A percentile compares a stretch with the other conserved stretches of the same genome.
phyloP scores from a whole-genome alignment of 2,329 filamentous ascomycete genomes.

The Diaporthe vexans region DNA sequence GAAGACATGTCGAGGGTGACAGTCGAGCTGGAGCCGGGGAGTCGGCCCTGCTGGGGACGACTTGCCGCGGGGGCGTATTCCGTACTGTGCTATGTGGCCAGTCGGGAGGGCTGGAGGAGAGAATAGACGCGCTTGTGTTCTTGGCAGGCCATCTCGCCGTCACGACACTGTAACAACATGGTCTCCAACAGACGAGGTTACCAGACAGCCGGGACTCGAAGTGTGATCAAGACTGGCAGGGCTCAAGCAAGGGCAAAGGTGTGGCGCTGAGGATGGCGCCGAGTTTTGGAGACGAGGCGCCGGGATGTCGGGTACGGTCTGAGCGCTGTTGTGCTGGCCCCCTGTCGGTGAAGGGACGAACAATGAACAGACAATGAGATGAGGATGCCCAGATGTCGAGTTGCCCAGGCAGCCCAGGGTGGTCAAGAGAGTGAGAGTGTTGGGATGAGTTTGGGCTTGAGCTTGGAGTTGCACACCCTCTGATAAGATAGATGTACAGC shows the following conservation, averaged over 20 bases:
- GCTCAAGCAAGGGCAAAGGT: background rate
- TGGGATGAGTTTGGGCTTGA: background rate
- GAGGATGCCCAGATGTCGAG: background rate
- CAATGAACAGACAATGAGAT: background rate
- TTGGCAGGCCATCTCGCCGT: constrained; percentile 19
- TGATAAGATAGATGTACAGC: background rate
- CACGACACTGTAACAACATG: background rate
- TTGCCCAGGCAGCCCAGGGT: background rate
- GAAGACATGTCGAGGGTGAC: background rate
- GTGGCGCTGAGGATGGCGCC: background rate
- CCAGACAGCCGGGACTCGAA: constrained; percentile 28
- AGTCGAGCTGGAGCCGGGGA: constrained; percentile 10
- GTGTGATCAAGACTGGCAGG: constrained; percentile 11
- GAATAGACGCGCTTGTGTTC: background rate
- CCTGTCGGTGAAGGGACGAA: background rate
- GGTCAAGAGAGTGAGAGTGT: background rate
- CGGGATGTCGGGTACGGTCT: constrained; percentile 35
- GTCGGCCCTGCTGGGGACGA: constrained; percentile 15
- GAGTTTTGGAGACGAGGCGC: constrained; percentile 6
- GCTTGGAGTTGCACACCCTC: no score
- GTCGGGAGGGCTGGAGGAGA: constrained; percentile 9
- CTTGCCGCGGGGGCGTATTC: background rate
- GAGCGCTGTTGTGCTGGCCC: background rate
- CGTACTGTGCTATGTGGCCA: background rate
- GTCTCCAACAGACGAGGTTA: background rate